These are phyloP conservation scores for Orychophragmus violaceus DNA, from an alignment of 345 rosid species.

Conservation along the genomic window DNA sequence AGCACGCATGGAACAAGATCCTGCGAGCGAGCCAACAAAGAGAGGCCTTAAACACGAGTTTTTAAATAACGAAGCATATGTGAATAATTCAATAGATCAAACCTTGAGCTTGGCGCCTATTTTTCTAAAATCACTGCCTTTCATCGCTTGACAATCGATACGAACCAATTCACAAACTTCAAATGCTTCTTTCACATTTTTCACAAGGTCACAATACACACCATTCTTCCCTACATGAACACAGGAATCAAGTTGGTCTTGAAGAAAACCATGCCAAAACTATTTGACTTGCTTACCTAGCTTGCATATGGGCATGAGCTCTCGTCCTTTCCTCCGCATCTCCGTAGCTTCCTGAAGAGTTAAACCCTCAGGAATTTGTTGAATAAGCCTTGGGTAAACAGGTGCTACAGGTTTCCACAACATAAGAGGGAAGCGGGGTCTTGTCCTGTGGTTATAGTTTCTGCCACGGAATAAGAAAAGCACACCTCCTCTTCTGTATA, in stretches of 20 bases:
- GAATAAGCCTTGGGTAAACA: slow-evolving; percentile 70
- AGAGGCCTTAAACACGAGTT: not conserved
- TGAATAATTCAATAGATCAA: not conserved
- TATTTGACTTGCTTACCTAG: slow-evolving; percentile 43
- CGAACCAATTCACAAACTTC: slow-evolving; percentile 87
- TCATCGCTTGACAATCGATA: slow-evolving; percentile 72
- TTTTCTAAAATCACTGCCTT: slow-evolving; percentile 68
- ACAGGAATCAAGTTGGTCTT: not conserved
- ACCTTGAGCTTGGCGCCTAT: slow-evolving; percentile 96
- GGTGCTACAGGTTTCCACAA: slow-evolving; percentile 85
- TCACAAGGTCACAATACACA: slow-evolving; percentile 59
- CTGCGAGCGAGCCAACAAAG: slow-evolving; percentile 34
- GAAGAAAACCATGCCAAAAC: not conserved
- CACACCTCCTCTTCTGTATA: slow-evolving; percentile 69
- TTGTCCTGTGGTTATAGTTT: slow-evolving; percentile 76
- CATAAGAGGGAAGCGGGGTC: slow-evolving; percentile 88
- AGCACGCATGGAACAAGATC: slow-evolving; percentile 85
- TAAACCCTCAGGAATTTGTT: slow-evolving; percentile 63
- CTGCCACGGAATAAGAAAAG: slow-evolving; percentile 82
- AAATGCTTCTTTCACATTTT: slow-evolving; percentile 76
- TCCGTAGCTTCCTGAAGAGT: slow-evolving; percentile 58
- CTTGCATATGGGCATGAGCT: slow-evolving; percentile 68
- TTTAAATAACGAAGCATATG: not conserved
- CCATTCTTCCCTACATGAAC: slow-evolving; percentile 73
- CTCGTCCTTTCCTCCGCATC: slow-evolving; percentile 81